Evolutionary conservation across 2,329 filamentous ascomycete species (phyloP), one percentile per base, ranked within the genome.

Genomic region (Neonectria neomacrospora): DNA sequence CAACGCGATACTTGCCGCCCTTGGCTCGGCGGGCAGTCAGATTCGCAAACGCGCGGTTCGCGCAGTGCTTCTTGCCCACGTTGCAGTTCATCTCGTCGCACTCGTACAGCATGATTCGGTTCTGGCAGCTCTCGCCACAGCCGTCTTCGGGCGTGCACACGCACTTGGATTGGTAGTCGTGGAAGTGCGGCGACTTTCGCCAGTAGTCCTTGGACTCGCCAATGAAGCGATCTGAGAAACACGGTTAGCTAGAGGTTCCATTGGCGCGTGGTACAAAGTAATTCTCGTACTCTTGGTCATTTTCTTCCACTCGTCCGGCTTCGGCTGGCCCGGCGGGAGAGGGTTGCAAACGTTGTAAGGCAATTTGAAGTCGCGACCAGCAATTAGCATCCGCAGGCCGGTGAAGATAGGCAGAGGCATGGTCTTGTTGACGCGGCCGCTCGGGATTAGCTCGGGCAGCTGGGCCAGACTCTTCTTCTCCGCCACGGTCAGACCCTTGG

Each of bases 61-160:
- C 88, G 78, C 96, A 99, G 52, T 83, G 75, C 20, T 88, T 85
- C n/a, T 87, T 83, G 42, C 91, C 91, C 16, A 95, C 82, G 62
- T 90, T 91, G 82, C 96, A 99, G 77, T 97, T 99, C 61, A 86
- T 90, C 50, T 91, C 87, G 77, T 98, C 93, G 76, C 96, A 99
- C 80, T 99, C 96, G 77, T 97, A 98, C 59, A 97, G 89, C 94
- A 98, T 98, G 77, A 94, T 94, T 66, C 94, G 86, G 77, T 99
- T 99, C 75, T 97, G 92, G 79, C 96, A 99, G 72, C 91, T 86
- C 67, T 97, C 93, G 67, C 89, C 92, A 73, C 96, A 98, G 37
- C 93, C 94, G 57, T 90, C 88, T 56, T 94, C 91, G 7, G 86
- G 83, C 44, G 82, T 88, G 80, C 94, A 97, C 61, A 93, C 89